These are phyloP conservation scores for Brachypodium distachyon DNA, from an alignment of 202 grass and related monocot species.

Conservation along the genomic window DNA sequence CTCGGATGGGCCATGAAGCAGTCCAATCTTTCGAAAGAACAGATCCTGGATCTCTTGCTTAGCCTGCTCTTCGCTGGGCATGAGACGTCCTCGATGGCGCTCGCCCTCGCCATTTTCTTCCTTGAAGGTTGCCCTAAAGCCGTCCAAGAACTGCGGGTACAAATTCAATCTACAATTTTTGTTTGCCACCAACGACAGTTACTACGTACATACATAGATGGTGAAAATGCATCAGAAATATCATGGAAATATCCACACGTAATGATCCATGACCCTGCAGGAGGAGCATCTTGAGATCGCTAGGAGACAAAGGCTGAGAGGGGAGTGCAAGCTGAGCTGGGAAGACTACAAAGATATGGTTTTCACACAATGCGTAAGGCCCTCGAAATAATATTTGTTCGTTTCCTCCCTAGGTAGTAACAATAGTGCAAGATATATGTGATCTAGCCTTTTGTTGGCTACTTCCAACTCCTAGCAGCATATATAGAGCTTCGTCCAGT, in stretches of 20 bases:
- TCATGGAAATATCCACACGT: neutral
- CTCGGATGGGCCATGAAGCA: constrained; percentile 83
- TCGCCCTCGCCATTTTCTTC: constrained; percentile 91
- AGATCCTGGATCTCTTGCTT: constrained; percentile 90
- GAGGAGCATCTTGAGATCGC: constrained; percentile 73
- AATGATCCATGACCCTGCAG: constrained; percentile 35
- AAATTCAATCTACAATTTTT: neutral
- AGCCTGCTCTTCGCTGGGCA: constrained; percentile 94
- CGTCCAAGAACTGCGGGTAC: constrained; percentile 58
- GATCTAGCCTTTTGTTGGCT: constrained; percentile 17
- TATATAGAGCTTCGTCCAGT: constrained; percentile 11
- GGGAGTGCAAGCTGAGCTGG: constrained; percentile 62
- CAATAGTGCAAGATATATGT: constrained; percentile 11
- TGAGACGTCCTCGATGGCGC: constrained; percentile 91
- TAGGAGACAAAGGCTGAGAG: constrained; percentile 45
- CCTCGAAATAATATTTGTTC: constrained; percentile 16
- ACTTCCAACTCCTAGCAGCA: constrained; percentile 9
- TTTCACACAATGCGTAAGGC: constrained; percentile 90
- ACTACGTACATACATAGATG: neutral
- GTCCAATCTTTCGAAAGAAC: constrained; percentile 73
- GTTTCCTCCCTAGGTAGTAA: constrained; percentile 11
- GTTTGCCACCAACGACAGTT: neutral
- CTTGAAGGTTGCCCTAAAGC: constrained; percentile 74
- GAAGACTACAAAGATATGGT: constrained; percentile 98
- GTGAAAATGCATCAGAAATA: constrained; percentile 11